Evolutionary conservation across 2,329 filamentous ascomycete species (phyloP).

Genomic region (Hymenoscyphus salicellus): DNA sequence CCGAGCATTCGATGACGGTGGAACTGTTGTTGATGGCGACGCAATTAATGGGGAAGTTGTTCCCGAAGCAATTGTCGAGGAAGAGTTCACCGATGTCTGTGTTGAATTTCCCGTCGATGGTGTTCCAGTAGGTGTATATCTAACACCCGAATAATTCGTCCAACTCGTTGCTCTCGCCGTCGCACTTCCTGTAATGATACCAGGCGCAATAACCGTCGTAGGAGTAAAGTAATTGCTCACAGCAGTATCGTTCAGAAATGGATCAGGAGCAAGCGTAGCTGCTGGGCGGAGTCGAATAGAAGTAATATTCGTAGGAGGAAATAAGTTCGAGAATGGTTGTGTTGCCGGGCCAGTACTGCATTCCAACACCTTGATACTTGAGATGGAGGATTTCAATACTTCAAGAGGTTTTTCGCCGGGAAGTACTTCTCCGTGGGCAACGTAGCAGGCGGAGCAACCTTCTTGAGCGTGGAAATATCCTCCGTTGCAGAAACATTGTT

Average conservation of each 20-base stretch:
- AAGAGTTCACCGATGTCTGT: neutral
- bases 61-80: neutral
- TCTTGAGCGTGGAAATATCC: neutral
- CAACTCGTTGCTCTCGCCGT: neutral
- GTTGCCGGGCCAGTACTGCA: neutral
- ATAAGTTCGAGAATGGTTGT: neutral
- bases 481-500: neutral
- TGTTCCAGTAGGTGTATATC: neutral
- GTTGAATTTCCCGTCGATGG: neutral
- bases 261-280: neutral
- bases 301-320: neutral
- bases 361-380: neutral
- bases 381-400: neutral
- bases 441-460: neutral
- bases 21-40: neutral
- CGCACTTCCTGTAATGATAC: neutral
- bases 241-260: neutral
- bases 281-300: neutral
- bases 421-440: neutral
- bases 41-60: neutral
- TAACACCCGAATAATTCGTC: neutral
- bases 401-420: neutral
- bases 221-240: constrained; percentile 4
- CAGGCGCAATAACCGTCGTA: neutral
- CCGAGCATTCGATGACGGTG: neutral